Base-by-base conservation (phyloP, 202 grass and related monocot species). In the Brachypodium distachyon region DNA sequence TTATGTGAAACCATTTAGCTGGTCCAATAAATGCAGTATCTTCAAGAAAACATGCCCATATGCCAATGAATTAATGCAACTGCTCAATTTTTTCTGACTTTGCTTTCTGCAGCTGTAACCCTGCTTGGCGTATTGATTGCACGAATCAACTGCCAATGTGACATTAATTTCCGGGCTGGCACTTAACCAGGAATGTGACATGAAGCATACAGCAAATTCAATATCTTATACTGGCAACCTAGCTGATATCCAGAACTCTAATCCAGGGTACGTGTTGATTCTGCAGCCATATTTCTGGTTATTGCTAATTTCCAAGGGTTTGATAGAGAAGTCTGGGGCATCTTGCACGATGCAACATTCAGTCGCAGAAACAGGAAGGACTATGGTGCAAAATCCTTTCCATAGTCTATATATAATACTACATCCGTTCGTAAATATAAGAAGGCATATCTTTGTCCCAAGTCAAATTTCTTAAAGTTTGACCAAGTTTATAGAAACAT, bases 11-110 rank as follows among this genome's bases (percentile, higher is more conserved):
- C 43, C 59, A 18, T 77, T n/a, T 64, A 51, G 23, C 31, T 49
- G 39, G 17, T 53, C 57, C 54, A 77, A 57, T 77, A 82, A 87
- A 76, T 42, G 76, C 29, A 52, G 69, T 81, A 53, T 57, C 19
- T 64, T 3, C 2, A 16, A 23, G 28, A 25, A 26, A 47, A 55
- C 43, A 38, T 65, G 44, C 5, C 10, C 43, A 70, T 41, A 66
- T 43, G 7, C 23, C 4, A 12, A 36, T 23, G 43, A 51, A 36
- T 23, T 33, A 51, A 53, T 76, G 27, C 13, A 71, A 61, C 51
- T 56, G 64, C 9, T 34, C 25, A 21, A 51, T 41, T 72, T 60
- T 33, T 38, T 21, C 6, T 28, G 52, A 51, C 43, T 46, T 34
- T 2, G 10, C 62, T 70, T 53, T 14, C 18, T 11, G 41, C 50